Base-by-base conservation (phyloP, 2,329 filamentous ascomycete genomes). In the Diplodia mutila region DNA sequence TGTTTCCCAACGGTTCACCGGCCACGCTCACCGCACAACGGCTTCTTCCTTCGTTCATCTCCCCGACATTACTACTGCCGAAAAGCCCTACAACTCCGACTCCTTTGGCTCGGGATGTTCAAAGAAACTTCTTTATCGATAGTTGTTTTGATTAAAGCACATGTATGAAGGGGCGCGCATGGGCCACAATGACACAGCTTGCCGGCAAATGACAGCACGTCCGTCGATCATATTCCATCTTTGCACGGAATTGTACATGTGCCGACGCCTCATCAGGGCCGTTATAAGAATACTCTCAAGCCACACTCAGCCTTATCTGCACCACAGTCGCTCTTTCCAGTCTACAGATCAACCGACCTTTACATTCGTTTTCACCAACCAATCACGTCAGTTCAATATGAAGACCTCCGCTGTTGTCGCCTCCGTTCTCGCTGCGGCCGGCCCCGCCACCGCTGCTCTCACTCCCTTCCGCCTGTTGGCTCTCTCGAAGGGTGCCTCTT, bases 131-230 rank as follows among this genome's bases (percentile, higher is more conserved):
- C 59, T 37, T 51, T 63, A 63, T 63, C 59, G 59, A 63, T 51
- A 63, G 25, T 46, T 8, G 5, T 14, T 61, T 61, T 49, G 27
- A 63, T 51, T 46, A 63, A 48, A n/a, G n/a, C 18, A 12, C 29
- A 16, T 34, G 46, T 63, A 63, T 63, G 42, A 63, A 63, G 59
- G 59, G 59, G 59, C 59, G n/a, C 27, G 46, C 59, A 63, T 7
- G 12, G 59, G 46, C 59, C 59, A 63, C 27, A 5, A 23, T 51
- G 27, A 25, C 59, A 51, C 32, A 37, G 12, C 53, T 7, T 37
- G n/a, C 53, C 32, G 23, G 32, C 18, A 37, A 37, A 37, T 34
- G 16, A 27, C 27, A 25, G 27, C 59, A 6, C 11, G 37, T 51
- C 16, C 27, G 59, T 29, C 37, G 59, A 63, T 63, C 59, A 25